Conservation (phyloP, 2,329 filamentous ascomycete species). For the Cladosporium oxysporum region DNA sequence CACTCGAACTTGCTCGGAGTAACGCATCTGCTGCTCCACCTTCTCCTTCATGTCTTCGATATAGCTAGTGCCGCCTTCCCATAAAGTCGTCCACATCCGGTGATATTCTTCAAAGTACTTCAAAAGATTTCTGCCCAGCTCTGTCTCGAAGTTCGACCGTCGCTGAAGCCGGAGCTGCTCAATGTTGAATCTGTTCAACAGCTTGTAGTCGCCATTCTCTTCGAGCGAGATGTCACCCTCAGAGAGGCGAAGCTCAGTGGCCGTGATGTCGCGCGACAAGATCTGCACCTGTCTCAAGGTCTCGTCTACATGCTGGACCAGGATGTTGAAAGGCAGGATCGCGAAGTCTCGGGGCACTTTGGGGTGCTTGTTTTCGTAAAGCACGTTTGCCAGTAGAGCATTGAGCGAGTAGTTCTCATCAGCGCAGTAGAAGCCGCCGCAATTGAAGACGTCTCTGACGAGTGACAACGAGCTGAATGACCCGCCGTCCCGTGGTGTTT, state of each 20-base stretch:
- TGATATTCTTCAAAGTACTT: slow-evolving; percentile 38
- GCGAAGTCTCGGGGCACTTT: slow-evolving; percentile 38
- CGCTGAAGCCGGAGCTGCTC: slow-evolving; percentile 37
- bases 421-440: slow-evolving; percentile 35
- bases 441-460: slow-evolving; percentile 34
- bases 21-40: slow-evolving; percentile 38
- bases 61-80: slow-evolving; percentile 37
- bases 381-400: slow-evolving; percentile 31
- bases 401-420: slow-evolving; percentile 34
- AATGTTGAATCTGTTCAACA: slow-evolving; percentile 37
- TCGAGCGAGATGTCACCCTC: slow-evolving; percentile 37
- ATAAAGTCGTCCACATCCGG: slow-evolving; percentile 31
- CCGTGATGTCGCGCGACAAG: slow-evolving; percentile 34
- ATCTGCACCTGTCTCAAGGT: slow-evolving; percentile 34
- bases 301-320: slow-evolving; percentile 36
- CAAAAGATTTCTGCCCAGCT: slow-evolving; percentile 35
- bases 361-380: slow-evolving; percentile 37
- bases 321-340: slow-evolving; percentile 36
- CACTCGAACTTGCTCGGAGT: slow-evolving; percentile 35
- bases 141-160: slow-evolving; percentile 37
- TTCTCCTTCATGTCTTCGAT: slow-evolving; percentile 40
- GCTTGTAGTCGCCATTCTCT: slow-evolving; percentile 39
- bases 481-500: slow-evolving; percentile 36
- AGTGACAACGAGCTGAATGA: slow-evolving; percentile 39
- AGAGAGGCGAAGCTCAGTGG: slow-evolving; percentile 36